Evolutionary conservation across 768 basidiomycete species (phyloP), one percentile per base, ranked within the genome.

Genomic region (Termitomyces sp.): DNA sequence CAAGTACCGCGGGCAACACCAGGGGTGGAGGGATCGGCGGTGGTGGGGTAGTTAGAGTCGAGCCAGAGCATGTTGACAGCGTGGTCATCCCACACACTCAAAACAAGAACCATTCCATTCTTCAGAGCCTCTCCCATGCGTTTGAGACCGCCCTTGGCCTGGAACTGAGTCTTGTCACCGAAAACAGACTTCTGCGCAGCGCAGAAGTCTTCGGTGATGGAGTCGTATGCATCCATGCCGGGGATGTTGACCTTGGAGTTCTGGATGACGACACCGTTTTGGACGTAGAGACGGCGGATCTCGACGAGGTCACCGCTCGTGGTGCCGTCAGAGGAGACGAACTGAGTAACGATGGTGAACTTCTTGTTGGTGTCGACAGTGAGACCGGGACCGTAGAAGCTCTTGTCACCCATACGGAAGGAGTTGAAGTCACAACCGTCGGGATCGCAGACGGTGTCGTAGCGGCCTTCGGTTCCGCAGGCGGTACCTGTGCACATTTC

Each of bases 261-360:
- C 18, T 47, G 29, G 12, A 47, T 47, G 46, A 47, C 46, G 31
- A 47, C 31, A 12, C 50, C 50, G 5, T 51, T 27, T 39, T 51
- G 50, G 13, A 51, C 50, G 16, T 51, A 51, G 29, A 51, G 50
- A 2, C 50, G 50, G 29, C 50, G 75, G 64, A 82, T 82, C 63
- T 80, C 79, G 47, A 66, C 68, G 67, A 83, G 78, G 33, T 68
- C 71, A 42, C 81, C 80, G 43, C 70, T 66, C 48, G 75, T 62
- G 49, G 78, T 73, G 61, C 74, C 72, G 69, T 75, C 70, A 62
- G 64, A 62, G 56, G 79, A 79, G 60, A 80, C 59, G 76, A 82
- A 82, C 65, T 83, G 81, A 52, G 81, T 82, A 65, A 82, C 80
- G 57, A 82, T 77, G 54, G 81, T 82, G 73, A 83, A 74, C 60